phyloP scores from a whole-genome alignment of 1,139 yeast species.

The Lodderomyces beijingensis region DNA sequence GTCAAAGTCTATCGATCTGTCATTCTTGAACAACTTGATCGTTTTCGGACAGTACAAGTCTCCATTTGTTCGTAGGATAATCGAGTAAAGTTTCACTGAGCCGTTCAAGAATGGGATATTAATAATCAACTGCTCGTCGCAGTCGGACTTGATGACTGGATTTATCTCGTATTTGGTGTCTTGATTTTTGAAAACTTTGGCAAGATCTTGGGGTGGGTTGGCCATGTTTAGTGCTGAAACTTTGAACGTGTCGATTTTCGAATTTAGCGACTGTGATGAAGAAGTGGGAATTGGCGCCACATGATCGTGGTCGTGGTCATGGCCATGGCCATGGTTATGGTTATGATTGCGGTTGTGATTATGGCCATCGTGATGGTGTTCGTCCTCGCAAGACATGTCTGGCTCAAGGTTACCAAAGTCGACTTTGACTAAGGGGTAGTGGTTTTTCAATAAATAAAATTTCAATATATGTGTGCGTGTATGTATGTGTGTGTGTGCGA shows the following conservation, averaged over 20 bases:
- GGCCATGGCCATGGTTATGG: too few species aligned
- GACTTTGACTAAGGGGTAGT: too few species aligned
- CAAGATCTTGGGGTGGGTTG: constrained; percentile 47
- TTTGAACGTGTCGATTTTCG: constrained; percentile 57
- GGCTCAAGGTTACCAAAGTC: too few species aligned
- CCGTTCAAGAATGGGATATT: constrained; percentile 73
- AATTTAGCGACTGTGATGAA: constrained; percentile 62
- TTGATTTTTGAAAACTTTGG: constrained; percentile 46
- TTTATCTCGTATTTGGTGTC: constrained; percentile 37
- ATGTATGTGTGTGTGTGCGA: too few species aligned
- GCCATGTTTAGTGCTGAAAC: constrained; percentile 63
- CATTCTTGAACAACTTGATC: constrained; percentile 72
- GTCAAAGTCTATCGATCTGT: constrained; percentile 66
- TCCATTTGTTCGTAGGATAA: constrained; percentile 65
- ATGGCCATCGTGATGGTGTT: constrained; percentile 23
- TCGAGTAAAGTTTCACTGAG: constrained; percentile 66
- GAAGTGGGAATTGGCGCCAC: constrained; percentile 71
- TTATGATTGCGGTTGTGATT: constrained; percentile 20
- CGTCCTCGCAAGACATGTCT: constrained; percentile 40
- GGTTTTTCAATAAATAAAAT: too few species aligned
- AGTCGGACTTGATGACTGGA: constrained; percentile 64
- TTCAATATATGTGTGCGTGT: too few species aligned
- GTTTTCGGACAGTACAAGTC: constrained; percentile 62
- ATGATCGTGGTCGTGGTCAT: constrained; percentile 26
- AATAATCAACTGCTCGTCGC: constrained; percentile 75